A percentile compares a stretch with the other conserved stretches of the same genome.
Evolutionary conservation across 2,329 filamentous ascomycete genomes (phyloP).

Genomic region (Cercospora sojina): DNA sequence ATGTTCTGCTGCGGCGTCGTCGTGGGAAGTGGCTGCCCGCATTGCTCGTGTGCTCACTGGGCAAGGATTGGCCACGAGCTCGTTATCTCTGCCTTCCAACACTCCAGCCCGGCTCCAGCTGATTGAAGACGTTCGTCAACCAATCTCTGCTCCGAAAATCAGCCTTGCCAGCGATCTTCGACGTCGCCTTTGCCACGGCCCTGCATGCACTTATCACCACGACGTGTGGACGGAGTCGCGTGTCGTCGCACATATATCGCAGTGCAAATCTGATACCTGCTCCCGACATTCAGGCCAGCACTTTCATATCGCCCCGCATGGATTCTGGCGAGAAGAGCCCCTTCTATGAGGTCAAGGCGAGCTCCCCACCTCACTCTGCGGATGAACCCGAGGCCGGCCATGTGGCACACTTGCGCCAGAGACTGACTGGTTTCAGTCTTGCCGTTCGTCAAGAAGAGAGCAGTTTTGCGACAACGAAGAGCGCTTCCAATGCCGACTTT

Average conservation of each 20-base stretch:
- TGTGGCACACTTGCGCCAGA: slow-evolving; percentile 28
- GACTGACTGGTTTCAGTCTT: slow-evolving; percentile 35
- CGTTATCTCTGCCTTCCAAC: not conserved
- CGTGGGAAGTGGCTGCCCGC: not conserved
- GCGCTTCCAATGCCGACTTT: slow-evolving; percentile 42
- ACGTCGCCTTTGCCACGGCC: not conserved
- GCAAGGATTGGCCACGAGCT: slow-evolving; percentile 1
- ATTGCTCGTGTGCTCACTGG: not conserved
- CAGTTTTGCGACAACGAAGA: slow-evolving; percentile 38
- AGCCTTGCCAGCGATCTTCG: not conserved
- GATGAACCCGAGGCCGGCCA: slow-evolving; percentile 30
- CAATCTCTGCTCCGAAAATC: not conserved
- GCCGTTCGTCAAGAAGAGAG: slow-evolving; percentile 39
- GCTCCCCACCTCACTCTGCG: slow-evolving; percentile 30
- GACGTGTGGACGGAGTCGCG: not conserved
- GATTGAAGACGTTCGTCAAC: not conserved
- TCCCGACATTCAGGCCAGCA: not conserved
- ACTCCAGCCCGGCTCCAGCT: not conserved
- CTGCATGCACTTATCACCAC: not conserved
- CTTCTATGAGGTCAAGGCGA: slow-evolving; percentile 27
- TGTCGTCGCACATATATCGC: slow-evolving; percentile 1
- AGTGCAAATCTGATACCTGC: not conserved
- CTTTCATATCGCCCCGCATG: slow-evolving; percentile 10
- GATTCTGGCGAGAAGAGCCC: slow-evolving; percentile 13
- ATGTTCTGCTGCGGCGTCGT: not conserved